Percentiles rank a stretch among this genome's conserved stretches.
phyloP scores from a whole-genome alignment of 139 green algal species.

The Chlorella ohadii region DNA sequence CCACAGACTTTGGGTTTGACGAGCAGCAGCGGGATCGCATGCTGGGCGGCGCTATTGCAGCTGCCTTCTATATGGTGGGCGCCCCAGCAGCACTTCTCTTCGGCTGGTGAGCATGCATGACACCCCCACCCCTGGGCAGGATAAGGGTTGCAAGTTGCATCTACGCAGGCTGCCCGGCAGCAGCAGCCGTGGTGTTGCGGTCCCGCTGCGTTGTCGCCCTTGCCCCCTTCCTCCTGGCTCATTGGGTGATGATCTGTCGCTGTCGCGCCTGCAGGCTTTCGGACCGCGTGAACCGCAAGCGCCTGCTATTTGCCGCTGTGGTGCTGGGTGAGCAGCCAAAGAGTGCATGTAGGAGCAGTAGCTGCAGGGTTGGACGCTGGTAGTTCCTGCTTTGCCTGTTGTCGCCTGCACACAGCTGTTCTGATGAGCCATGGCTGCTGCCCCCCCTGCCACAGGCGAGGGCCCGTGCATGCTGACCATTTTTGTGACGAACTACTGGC shows the following conservation, averaged over 20 bases:
- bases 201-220: too few species aligned
- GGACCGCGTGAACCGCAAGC: slow-evolving; percentile 67
- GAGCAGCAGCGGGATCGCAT: slow-evolving; percentile 71
- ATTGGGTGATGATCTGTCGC: too few species aligned
- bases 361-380: too few species aligned
- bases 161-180: too few species aligned
- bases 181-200: too few species aligned
- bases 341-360: too few species aligned
- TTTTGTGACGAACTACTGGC: slow-evolving; percentile 79
- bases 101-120: slow-evolving; percentile 64
- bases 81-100: slow-evolving; percentile 76
- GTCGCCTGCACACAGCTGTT: too few species aligned
- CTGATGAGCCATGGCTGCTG: too few species aligned
- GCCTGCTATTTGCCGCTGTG: slow-evolving; percentile 78
- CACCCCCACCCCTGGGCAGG: too few species aligned
- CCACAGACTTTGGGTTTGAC: slow-evolving; percentile 69
- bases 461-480: slow-evolving; percentile 78
- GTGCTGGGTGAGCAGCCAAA: slow-evolving; percentile 60
- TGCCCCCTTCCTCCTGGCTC: too few species aligned
- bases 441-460: slow-evolving; percentile 52
- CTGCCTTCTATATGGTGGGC: slow-evolving; percentile 84
- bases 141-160: too few species aligned
- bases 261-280: slow-evolving; percentile 33
- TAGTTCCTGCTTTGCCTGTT: too few species aligned
- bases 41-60: slow-evolving; percentile 80